Evolutionary conservation across 2,329 filamentous ascomycete species (phyloP).

Genomic region (Sclerotinia sclerotiorum): DNA sequence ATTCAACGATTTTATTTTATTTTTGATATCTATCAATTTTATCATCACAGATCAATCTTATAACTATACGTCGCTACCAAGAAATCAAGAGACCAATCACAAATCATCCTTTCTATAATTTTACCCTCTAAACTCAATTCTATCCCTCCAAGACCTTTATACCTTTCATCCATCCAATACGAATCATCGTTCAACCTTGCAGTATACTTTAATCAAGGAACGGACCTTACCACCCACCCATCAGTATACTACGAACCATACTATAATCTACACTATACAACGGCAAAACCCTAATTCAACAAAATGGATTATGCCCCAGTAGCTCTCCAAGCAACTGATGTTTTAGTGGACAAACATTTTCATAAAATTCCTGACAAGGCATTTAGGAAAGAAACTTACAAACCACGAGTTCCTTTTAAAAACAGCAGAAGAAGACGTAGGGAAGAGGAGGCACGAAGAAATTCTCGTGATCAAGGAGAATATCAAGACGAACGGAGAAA

Average conservation of each 20-base stretch:
- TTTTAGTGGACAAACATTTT: slow-evolving; percentile 31
- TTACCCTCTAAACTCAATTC: background rate
- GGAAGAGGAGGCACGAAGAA: background rate
- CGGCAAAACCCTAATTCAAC: background rate
- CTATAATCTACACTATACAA: background rate
- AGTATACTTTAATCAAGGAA: background rate
- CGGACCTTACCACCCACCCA: background rate
- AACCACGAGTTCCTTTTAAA: slow-evolving; percentile 25
- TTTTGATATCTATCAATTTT: background rate
- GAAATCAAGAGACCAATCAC: background rate
- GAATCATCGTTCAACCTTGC: background rate
- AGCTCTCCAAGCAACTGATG: slow-evolving; percentile 25
- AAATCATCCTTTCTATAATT: background rate
- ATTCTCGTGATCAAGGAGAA: background rate
- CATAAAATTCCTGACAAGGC: slow-evolving; percentile 32
- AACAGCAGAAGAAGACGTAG: background rate
- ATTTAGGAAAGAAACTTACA: slow-evolving; percentile 30
- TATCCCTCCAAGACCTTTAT: background rate
- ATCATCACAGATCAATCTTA: background rate
- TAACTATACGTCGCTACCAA: background rate
- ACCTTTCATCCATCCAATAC: slow-evolving; percentile 2
- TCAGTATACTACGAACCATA: background rate
- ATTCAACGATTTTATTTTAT: background rate
- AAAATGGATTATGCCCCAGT: slow-evolving; percentile 19
- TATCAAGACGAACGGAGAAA: background rate